Evolutionary conservation across 441 rosid species (phyloP).

Genomic region (Hypseocharis bilobata): DNA sequence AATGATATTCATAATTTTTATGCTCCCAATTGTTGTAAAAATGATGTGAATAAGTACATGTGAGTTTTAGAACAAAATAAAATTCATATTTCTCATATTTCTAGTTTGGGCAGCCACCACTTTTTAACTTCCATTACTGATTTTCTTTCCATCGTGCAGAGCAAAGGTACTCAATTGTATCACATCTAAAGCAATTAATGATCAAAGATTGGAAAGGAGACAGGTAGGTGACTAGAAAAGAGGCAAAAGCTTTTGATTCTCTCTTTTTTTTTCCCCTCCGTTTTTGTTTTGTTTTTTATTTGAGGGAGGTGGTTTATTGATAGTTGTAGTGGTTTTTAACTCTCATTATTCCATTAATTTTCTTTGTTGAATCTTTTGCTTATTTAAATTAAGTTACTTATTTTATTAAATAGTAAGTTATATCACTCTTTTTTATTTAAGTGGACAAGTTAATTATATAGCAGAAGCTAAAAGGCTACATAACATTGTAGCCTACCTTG

Average conservation of each 20-base stretch:
- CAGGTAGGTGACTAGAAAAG: not conserved
- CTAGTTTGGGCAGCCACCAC: not conserved
- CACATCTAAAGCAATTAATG: not conserved
- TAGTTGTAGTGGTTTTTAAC: not conserved
- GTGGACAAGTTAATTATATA: too few species aligned
- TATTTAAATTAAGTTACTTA: too few species aligned
- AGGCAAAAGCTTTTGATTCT: not conserved
- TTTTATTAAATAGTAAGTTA: too few species aligned
- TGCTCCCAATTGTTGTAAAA: not conserved
- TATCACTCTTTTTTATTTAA: too few species aligned
- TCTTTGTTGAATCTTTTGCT: not conserved
- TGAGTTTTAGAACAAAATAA: too few species aligned
- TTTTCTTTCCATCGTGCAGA: not conserved
- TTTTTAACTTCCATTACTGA: not conserved
- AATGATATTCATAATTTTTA: conserved; percentile 25
- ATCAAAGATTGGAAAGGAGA: not conserved
- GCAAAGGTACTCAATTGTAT: not conserved
- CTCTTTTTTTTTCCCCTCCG: not conserved
- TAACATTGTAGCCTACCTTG: too few species aligned
- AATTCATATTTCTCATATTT: not conserved
- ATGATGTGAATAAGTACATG: too few species aligned
- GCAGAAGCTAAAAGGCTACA: too few species aligned
- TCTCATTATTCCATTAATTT: not conserved
- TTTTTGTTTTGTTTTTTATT: too few species aligned
- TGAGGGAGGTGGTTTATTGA: too few species aligned